Conservation (phyloP, 2,329 filamentous ascomycete genomes). For the Pyrenophora seminiperda region DNA sequence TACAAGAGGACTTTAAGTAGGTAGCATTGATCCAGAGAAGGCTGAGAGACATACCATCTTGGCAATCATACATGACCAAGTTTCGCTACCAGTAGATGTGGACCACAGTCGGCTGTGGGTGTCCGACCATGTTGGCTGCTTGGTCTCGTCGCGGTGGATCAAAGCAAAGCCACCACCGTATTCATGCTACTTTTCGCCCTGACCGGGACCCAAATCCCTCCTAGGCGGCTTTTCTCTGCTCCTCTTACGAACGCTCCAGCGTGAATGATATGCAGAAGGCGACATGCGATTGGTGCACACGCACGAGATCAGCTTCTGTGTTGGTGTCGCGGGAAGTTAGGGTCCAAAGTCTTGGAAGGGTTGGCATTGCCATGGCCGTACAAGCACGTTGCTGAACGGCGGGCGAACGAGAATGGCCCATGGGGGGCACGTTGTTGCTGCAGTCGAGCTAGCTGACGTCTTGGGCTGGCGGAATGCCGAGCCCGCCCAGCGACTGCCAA, state of each 20-base stretch:
- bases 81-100: not conserved
- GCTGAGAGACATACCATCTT: not conserved
- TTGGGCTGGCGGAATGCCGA: conserved; percentile 1
- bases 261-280: not conserved
- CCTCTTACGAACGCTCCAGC: not conserved
- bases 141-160: conserved; percentile 5
- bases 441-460: not conserved
- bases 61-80: not conserved
- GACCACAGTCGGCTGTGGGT: not conserved
- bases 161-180: conserved; percentile 9
- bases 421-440: conserved; percentile 5
- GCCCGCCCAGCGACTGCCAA: conserved; percentile 6
- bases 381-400: not conserved
- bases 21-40: not conserved
- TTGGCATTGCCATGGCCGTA: conserved; percentile 2
- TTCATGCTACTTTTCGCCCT: conserved; percentile 3
- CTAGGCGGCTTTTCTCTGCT: not conserved
- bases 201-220: not conserved
- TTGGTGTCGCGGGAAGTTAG: not conserved
- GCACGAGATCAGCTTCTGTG: not conserved
- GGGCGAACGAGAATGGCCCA: conserved; percentile 4
- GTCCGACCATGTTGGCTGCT: conserved; percentile 1
- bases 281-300: conserved; percentile 5
- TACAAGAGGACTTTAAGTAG: conserved; percentile 8
- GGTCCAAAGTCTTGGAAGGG: not conserved